Evolutionary conservation across 257 asterid species (phyloP), one percentile per base, ranked within the genome.

Genomic region (Prunella vulgaris): DNA sequence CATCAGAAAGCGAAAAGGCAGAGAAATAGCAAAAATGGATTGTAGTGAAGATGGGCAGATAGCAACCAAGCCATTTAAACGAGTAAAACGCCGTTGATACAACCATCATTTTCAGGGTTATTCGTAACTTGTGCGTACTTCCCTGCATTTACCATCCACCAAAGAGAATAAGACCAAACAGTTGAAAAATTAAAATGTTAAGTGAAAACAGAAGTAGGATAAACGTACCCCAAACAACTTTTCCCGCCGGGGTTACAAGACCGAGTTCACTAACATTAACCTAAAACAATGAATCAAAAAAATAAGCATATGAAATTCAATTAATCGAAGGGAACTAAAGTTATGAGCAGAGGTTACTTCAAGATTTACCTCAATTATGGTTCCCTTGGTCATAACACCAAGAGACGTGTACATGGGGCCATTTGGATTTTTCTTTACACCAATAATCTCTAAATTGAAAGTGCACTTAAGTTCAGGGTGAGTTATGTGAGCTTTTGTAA

Each of bases 401-500:
- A 93, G 97, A 74, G 96, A 85, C 2, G 97, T 90, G 73, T 90
- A 93, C 98, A 90, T 93, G 35, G 94, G 84, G 57, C 98, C 97
- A 59, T 91, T 94, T 5, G 97, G 99, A 71, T 94, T 94, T 66
- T 94, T 94, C 96, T 94, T 94, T 6, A 94, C 90, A 42, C 99
- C 93, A 3, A 94, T 90, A 81, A 94, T 89, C 82, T 94, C 99
- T 59, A 90, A 83, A 74, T 84, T 88, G 84, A 90, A 94, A 10
- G 99, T 93, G 60, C 97, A 93, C 68, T 82, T 90, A 38, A 93
- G 97, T 76, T 94, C 96, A 58, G 97, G 99, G 81, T 94, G 99
- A 27, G 97, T 94, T 33, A 94, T 90, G 1, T 94, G 99, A 18
- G 97, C 97, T 78, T 94, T 94, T 73, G 87, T 90, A 71, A 94